Base-by-base conservation (phyloP, 805 yeast species). In the Priceomyces fermenticarens region DNA sequence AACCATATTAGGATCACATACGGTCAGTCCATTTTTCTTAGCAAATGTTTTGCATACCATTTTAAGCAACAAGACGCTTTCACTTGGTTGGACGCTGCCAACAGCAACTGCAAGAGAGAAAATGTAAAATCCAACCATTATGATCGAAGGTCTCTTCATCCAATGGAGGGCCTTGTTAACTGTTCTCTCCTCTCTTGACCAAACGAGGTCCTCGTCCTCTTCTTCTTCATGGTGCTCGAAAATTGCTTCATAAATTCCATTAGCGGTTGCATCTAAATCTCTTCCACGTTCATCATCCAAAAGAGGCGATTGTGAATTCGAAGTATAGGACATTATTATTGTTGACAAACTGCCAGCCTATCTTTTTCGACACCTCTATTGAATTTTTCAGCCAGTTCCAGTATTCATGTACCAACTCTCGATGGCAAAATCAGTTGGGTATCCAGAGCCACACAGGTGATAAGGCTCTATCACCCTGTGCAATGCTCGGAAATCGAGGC, bases 111-210 rank as follows among this genome's bases (percentile, higher is more conserved):
- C 65, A 41, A 63, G 58, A 3, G 75, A 32, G 30, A 78, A 68
- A 2, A 73, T 33, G 1, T 71, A 56, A 2, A 65, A 30, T 17
- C 80, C 68, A 10, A 83, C 54, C 62, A 78, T 65, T n/a, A 62
- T 48, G 7, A 80, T 60, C 2, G 83, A 73, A 0, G 90, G 90
- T 32, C 83, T 64, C 23, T 64, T 65, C 40, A 73, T 60, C 85
- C 87, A 82, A 13, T 68, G 67, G 23, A 77, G 40, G 2, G 63
- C 43, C 44, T 62, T 55, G 52, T 78, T 77, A 29, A 63, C 57
- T 2, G 50, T 17, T 33, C 81, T 63, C 39, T 74, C 75, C 45
- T 80, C 82, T 11, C 75, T 52, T 11, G 77, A 54, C 73, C 81
- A 72, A 5, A 72, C 55, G 6, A 67, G 64, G 41, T 75, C 80